Base-by-base conservation (phyloP, 78 protist species). In the Dictyostelium capitatum region DNA sequence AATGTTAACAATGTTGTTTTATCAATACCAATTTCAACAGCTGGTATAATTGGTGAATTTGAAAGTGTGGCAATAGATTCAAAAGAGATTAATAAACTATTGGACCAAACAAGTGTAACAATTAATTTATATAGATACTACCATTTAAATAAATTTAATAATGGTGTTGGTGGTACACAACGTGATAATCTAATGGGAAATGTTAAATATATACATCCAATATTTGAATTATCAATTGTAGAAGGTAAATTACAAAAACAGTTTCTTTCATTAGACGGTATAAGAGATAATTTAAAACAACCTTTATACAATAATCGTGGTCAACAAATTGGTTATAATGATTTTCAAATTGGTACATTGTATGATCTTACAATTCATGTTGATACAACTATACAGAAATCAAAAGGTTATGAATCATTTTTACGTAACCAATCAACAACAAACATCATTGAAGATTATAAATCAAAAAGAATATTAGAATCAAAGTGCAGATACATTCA, bases 31-130 rank as follows among this genome's bases (percentile, higher is more conserved):
- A 67, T 47, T 30, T 32, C 75, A 32, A 67, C 19, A 12, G 82
- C 82, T n/a, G 82, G 82, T 46, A 75, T 75, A 7, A 17, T 75
- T 46, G 82, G 82, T 23, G 82, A 75, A 41, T 75, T 23, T 28
- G 57, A 75, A 48, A 50, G 57, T 30, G 20, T 75, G 10, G 15
- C 82, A 25, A 23, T 75, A 6, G 82, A 50, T 48, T 46, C 51
- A 41, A 50, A 75, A 75, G 82, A 75, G 28, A 19, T 75, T 23
- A 75, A 46, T 46, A 41, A 51, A 25, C 15, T 75, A 15, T 46
- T 75, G 51, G 25, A 50, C 50, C 43, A 59, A 48, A 48, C 67
- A 37, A 70, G 48, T 25, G 28, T 20, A 81, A 46, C 51, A n/a
- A 81, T 81, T 17, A 62, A 59, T 30, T 62, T 43, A 64, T 62